Percentiles rank a stretch among this genome's conserved stretches.
phyloP scores from a whole-genome alignment of 75 land plant species.

The Pinus taeda region DNA sequence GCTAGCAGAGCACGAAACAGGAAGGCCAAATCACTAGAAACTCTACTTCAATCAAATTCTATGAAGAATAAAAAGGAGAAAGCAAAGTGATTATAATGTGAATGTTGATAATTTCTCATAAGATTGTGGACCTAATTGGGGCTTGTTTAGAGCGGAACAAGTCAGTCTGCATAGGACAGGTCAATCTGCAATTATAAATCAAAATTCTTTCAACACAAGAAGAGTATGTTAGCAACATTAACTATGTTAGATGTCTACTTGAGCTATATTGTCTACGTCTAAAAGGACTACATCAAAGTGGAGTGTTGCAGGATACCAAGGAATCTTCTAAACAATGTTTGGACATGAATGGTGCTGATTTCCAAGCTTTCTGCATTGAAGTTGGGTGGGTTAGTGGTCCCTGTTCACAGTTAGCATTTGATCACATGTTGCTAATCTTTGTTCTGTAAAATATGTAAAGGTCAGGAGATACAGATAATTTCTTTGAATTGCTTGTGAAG shows the following conservation, averaged over 20 bases:
- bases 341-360: background rate
- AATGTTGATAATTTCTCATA: background rate
- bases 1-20: conserved; percentile 56
- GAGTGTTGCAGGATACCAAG: background rate
- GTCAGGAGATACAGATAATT: background rate
- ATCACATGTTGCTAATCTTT: conserved; percentile 3
- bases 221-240: conserved; percentile 3
- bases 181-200: background rate
- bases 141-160: conserved; percentile 4
- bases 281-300: background rate
- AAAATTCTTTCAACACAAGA: conserved; percentile 4
- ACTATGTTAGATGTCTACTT: conserved; percentile 9
- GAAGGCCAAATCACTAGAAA: conserved; percentile 64
- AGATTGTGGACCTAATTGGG: conserved; percentile 1
- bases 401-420: background rate
- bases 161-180: conserved; percentile 6
- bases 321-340: background rate
- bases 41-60: conserved; percentile 41
- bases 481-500: too few relatives aligned
- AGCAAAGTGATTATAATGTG: conserved; percentile 20
- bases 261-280: background rate
- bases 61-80: conserved; percentile 42
- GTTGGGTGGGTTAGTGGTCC: background rate
- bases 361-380: background rate
- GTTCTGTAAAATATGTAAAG: conserved; percentile 12